Evolutionary conservation across 2,329 filamentous ascomycete species (phyloP), one percentile per base, ranked within the genome.

Genomic region (Pseudocercospora fijiensis): DNA sequence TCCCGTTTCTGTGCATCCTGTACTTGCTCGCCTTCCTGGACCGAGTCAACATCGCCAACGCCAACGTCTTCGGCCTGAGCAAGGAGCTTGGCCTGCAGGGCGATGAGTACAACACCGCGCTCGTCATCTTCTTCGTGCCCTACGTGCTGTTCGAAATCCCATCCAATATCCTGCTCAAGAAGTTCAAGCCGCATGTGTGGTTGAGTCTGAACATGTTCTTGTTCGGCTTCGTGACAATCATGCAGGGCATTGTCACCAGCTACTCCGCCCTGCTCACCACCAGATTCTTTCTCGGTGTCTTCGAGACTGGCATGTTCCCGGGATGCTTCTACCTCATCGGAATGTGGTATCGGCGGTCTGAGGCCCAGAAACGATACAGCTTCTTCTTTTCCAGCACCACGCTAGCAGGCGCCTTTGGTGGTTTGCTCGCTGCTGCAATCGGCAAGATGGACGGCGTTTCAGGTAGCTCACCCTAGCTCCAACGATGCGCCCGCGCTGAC

Each of bases 351-450:
- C 88, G 88, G 64, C 87, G 94, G 64, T 82, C 83, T 51, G 95
- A 98, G 78, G 92, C 93, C 1, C 94, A 98, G 78, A 91, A 92
- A 73, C 88, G 95, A 28, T 97, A 93, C 79, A 90, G 88, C 16
- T 93, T 98, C 81, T 98, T 98, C 83, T 98, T 98, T 82, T 88
- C 86, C 72, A 91, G 85, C 27, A 93, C 90, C 0, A 90, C 88
- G 0, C 80, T 94, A 3, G 90, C 90, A 0, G 90, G 90, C 30
- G 90, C 92, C 0, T 97, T 96, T 71, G 92, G 91, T 49, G 92
- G 92, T 1, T 83, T 97, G 0, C 83, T 97, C 4, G 93, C 93
- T 0, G 89, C 87, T 1, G 93, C 89, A 0, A 96, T 97, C 67
- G 91, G 91, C n/a, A 91, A 95, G 73, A 93, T 96, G 90, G 85